These are phyloP conservation scores for Penicillium ucsense DNA, from an alignment of 495 filamentous ascomycete species.

Conservation along the genomic window DNA sequence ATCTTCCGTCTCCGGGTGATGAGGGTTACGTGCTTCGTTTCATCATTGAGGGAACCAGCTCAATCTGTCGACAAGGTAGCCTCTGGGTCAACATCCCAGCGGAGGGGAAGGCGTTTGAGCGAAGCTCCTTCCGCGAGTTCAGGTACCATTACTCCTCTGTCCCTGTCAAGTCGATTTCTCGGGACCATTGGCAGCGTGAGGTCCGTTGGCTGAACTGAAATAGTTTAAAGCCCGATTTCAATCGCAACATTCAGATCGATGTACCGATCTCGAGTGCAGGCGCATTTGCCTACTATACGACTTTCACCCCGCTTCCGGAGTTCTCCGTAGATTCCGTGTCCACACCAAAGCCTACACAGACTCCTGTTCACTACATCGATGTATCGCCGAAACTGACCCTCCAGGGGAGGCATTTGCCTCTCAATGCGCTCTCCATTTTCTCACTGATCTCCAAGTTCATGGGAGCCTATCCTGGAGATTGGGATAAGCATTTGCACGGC, in stretches of 20 bases:
- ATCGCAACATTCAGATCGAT: slow-evolving; percentile 78
- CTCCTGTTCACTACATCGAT: slow-evolving; percentile 79
- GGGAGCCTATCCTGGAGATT: slow-evolving; percentile 79
- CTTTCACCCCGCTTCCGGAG: slow-evolving; percentile 76
- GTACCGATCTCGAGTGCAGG: slow-evolving; percentile 76
- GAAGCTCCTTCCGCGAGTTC: slow-evolving; percentile 72
- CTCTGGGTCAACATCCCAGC: slow-evolving; percentile 93
- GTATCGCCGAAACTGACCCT: slow-evolving; percentile 76
- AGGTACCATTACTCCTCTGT: slow-evolving; percentile 45
- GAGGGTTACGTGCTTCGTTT: slow-evolving; percentile 76
- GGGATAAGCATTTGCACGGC: slow-evolving; percentile 79
- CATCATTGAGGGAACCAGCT: slow-evolving; percentile 89
- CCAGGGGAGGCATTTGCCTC: slow-evolving; percentile 56
- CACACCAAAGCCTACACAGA: slow-evolving; percentile 50
- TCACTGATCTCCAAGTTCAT: slow-evolving; percentile 98
- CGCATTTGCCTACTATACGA: slow-evolving; percentile 91
- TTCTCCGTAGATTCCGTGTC: slow-evolving; percentile 51
- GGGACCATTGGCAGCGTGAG: neutral
- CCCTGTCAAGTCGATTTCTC: neutral
- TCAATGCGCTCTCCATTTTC: slow-evolving; percentile 81
- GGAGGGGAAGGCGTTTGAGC: slow-evolving; percentile 59
- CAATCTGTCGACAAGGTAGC: slow-evolving; percentile 85
- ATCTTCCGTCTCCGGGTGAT: slow-evolving; percentile 65
- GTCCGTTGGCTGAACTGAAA: slow-evolving; percentile 14
- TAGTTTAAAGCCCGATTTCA: slow-evolving; percentile 88